These are phyloP conservation scores for Fusarium abutilonis DNA, from an alignment of 2,329 filamentous ascomycete genomes.

Conservation along the genomic window DNA sequence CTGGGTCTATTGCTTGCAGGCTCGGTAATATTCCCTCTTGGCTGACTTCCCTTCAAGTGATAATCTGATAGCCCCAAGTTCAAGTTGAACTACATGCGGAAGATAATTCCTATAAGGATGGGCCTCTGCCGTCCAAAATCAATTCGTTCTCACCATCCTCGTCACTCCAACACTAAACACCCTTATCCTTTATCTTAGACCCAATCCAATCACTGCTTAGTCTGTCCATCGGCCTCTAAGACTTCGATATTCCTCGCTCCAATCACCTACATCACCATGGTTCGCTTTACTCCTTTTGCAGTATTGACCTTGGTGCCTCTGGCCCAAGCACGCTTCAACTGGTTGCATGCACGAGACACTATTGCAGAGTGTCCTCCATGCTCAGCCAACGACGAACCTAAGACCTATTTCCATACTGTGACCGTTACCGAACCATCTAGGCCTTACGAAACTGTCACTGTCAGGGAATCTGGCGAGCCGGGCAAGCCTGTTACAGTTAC, in stretches of 20 bases:
- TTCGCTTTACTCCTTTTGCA: slow-evolving; percentile 41
- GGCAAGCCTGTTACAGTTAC: slow-evolving; percentile 31
- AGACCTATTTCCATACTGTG: slow-evolving; percentile 35
- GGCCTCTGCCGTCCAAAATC: not conserved
- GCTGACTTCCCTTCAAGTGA: slow-evolving; percentile 10
- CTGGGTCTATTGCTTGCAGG: slow-evolving; percentile 1
- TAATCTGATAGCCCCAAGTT: slow-evolving; percentile 1
- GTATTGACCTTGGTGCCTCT: slow-evolving; percentile 43
- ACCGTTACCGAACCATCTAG: slow-evolving; percentile 43
- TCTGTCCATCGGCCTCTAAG: not conserved
- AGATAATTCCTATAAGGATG: slow-evolving; percentile 32
- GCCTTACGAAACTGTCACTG: slow-evolving; percentile 29
- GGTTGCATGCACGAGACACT: slow-evolving; percentile 31
- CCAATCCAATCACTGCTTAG: not conserved
- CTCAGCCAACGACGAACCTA: slow-evolving; percentile 24
- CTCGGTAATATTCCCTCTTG: slow-evolving; percentile 15
- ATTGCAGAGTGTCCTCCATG: slow-evolving; percentile 48
- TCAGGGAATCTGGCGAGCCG: slow-evolving; percentile 25
- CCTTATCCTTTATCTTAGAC: not conserved
- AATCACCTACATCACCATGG: slow-evolving; percentile 35
- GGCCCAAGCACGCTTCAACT: slow-evolving; percentile 43
- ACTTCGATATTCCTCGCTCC: not conserved
- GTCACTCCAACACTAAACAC: slow-evolving; percentile 5
- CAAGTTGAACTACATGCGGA: not conserved
- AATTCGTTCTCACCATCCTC: slow-evolving; percentile 14